phyloP scores from a whole-genome alignment of 2,329 filamentous ascomycete genomes.

The Pseudogymnoascus verrucosus region DNA sequence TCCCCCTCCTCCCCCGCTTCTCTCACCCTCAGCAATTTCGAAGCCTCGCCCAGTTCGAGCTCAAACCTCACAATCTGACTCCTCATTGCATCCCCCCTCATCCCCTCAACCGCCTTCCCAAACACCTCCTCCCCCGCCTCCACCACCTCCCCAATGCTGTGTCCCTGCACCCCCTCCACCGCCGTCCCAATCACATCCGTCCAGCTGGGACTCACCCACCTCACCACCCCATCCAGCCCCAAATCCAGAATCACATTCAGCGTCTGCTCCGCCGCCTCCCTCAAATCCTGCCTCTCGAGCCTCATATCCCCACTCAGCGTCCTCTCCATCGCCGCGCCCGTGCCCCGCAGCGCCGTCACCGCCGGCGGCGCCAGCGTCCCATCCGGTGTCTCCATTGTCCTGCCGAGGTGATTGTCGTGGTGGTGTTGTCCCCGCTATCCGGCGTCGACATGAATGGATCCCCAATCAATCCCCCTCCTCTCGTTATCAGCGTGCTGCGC shows the following conservation, averaged over 20 bases:
- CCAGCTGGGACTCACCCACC: slow-evolving; percentile 97
- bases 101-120: slow-evolving; percentile 72
- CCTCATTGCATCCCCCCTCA: slow-evolving; percentile 86
- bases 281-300: slow-evolving; percentile 86
- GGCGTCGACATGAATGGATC: not conserved
- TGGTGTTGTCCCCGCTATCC: not conserved
- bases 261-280: slow-evolving; percentile 91
- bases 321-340: slow-evolving; percentile 44
- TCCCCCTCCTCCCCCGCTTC: slow-evolving; percentile 32
- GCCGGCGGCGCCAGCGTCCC: slow-evolving; percentile 26
- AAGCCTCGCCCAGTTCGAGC: slow-evolving; percentile 60
- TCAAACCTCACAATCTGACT: slow-evolving; percentile 85
- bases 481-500: not conserved
- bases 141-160: slow-evolving; percentile 70
- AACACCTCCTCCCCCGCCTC: slow-evolving; percentile 74
- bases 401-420: not conserved
- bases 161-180: slow-evolving; percentile 64
- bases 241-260: slow-evolving; percentile 94
- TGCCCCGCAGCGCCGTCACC: slow-evolving; percentile 24
- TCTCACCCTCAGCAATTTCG: slow-evolving; percentile 44
- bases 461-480: not conserved
- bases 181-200: slow-evolving; percentile 80
- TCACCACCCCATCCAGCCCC: slow-evolving; percentile 79
- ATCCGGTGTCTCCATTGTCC: slow-evolving; percentile 20
- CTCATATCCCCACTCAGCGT: slow-evolving; percentile 82